phyloP scores from a whole-genome alignment of 2,329 filamentous ascomycete species.

The Alternaria ethzedia region DNA sequence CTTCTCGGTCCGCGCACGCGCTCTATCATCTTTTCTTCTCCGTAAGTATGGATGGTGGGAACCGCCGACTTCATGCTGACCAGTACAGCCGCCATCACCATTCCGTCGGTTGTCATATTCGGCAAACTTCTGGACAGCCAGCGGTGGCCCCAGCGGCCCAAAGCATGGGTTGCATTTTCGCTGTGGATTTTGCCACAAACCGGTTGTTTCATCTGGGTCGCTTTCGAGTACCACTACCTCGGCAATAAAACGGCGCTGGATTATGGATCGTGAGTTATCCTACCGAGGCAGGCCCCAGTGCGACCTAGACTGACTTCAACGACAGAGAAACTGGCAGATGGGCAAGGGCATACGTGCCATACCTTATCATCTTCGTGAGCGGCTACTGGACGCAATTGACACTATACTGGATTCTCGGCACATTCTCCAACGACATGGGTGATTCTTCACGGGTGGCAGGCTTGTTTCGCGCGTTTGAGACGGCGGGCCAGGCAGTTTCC shows the following conservation, averaged over 20 bases:
- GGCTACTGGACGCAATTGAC: conserved; percentile 14
- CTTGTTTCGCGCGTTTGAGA: conserved; percentile 16
- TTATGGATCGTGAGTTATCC: conserved; percentile 4
- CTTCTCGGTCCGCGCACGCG: conserved; percentile 17
- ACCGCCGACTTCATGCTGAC: background rate
- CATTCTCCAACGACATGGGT: conserved; percentile 5
- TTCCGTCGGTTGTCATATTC: conserved; percentile 12
- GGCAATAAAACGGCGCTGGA: conserved; percentile 2
- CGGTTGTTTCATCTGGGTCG: conserved; percentile 14
- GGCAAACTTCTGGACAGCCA: conserved; percentile 10
- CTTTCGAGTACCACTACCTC: conserved; percentile 10
- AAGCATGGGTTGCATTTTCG: conserved; percentile 11
- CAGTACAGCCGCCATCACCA: conserved; percentile 1
- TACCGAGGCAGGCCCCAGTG: background rate
- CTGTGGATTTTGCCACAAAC: conserved; percentile 7
- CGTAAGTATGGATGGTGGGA: background rate
- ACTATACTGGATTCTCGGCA: conserved; percentile 15
- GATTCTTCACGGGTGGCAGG: conserved; percentile 8
- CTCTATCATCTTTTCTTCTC: conserved; percentile 11
- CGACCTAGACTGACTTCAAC: background rate
- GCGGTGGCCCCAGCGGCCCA: conserved; percentile 4
- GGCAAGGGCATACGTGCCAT: conserved; percentile 10
- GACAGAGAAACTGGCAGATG: conserved; percentile 3
- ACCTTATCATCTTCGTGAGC: conserved; percentile 7
- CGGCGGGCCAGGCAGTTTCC: conserved; percentile 12